Conservation (phyloP, 202 grass and related monocot species). For the Zizania palustris region DNA sequence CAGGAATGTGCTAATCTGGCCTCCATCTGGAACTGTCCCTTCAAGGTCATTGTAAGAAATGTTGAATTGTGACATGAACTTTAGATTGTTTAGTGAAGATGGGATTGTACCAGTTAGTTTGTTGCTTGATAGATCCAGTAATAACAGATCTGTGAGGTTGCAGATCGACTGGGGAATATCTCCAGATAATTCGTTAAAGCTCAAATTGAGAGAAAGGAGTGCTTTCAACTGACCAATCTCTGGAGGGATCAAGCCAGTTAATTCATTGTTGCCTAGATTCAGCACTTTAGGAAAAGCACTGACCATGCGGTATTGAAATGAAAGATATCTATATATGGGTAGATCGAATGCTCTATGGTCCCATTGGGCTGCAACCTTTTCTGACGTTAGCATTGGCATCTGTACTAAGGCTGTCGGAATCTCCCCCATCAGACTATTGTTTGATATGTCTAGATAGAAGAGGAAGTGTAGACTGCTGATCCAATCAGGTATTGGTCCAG, state of each 20-base stretch:
- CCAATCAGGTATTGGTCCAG: constrained; percentile 47
- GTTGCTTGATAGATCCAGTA: constrained; percentile 51
- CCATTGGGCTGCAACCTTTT: not conserved
- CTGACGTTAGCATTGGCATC: constrained; percentile 29
- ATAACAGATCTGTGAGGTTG: constrained; percentile 48
- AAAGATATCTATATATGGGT: not conserved
- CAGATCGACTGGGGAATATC: constrained; percentile 32
- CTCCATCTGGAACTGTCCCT: not conserved
- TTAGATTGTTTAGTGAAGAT: constrained; percentile 4
- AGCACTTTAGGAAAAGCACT: not conserved
- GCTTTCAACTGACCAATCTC: constrained; percentile 46
- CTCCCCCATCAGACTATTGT: constrained; percentile 45
- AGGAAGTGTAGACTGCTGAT: constrained; percentile 34
- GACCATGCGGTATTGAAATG: not conserved
- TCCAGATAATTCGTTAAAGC: constrained; percentile 45
- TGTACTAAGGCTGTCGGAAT: constrained; percentile 40
- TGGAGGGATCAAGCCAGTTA: constrained; percentile 43
- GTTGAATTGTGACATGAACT: constrained; percentile 39
- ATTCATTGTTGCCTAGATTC: constrained; percentile 40
- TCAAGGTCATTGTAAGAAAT: constrained; percentile 30
- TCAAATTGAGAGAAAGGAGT: constrained; percentile 30
- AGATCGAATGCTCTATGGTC: constrained; percentile 10
- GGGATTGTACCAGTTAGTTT: constrained; percentile 27
- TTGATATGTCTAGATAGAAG: constrained; percentile 51
- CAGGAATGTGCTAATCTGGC: constrained; percentile 30